Evolutionary conservation across 306 rosid genomes (phyloP).

Genomic region (Quillaja saponaria): DNA sequence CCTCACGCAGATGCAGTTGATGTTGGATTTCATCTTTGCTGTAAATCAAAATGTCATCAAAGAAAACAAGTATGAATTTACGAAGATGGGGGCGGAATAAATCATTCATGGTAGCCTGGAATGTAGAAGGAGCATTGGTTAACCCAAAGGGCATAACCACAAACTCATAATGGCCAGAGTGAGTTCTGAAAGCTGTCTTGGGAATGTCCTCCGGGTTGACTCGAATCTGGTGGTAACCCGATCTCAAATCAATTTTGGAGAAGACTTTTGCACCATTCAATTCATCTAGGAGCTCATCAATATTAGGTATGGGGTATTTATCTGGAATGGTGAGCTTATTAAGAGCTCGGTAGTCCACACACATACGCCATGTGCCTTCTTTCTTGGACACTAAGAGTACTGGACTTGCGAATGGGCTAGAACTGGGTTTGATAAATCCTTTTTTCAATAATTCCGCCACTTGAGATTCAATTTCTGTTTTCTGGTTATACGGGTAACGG

Average conservation of each 20-base stretch:
- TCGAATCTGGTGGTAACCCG: neutral
- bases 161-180: conserved; percentile 1
- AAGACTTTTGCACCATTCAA: neutral
- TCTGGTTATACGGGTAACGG: neutral
- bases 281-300: neutral
- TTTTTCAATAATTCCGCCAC: neutral
- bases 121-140: neutral
- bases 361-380: neutral
- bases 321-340: neutral
- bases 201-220: neutral
- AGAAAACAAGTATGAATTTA: neutral
- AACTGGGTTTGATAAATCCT: neutral
- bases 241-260: neutral
- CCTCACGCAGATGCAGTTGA: neutral
- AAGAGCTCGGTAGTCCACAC: neutral
- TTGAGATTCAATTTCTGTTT: neutral
- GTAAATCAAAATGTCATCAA: neutral
- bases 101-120: neutral
- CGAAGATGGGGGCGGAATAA: neutral
- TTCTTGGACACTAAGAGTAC: neutral
- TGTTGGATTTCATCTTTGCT: neutral
- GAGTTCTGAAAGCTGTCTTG: neutral
- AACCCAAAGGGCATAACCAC: neutral
- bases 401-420: neutral
- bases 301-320: neutral